Evolutionary conservation across 2,329 filamentous ascomycete species (phyloP).

Genomic region (Catunica adiposa): DNA sequence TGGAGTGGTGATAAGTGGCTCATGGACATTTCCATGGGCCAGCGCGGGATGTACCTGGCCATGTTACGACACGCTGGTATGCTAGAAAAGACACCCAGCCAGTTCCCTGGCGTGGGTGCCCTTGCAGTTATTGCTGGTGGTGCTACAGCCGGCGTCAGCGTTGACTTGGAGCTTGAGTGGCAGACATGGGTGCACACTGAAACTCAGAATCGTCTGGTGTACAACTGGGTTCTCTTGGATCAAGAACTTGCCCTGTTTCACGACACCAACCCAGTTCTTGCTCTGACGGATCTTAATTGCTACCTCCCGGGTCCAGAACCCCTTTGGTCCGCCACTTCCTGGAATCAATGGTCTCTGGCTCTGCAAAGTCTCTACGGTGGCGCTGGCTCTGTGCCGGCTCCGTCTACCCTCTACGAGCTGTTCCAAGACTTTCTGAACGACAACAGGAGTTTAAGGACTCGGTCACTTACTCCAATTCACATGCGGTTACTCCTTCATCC

Average conservation of each 20-base stretch:
- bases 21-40: slow-evolving; percentile 61
- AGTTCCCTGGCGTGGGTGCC: not conserved
- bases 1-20: slow-evolving; percentile 67
- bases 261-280: slow-evolving; percentile 44
- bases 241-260: slow-evolving; percentile 54
- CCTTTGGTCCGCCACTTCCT: slow-evolving; percentile 44
- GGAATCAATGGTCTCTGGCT: slow-evolving; percentile 40
- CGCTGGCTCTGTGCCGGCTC: slow-evolving; percentile 21
- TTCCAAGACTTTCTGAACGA: slow-evolving; percentile 54
- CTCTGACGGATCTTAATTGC: slow-evolving; percentile 46
- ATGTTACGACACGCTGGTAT: slow-evolving; percentile 57
- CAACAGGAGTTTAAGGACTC: slow-evolving; percentile 35
- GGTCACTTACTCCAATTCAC: slow-evolving; percentile 33
- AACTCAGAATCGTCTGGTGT: slow-evolving; percentile 48
- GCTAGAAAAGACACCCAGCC: slow-evolving; percentile 32
- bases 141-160: slow-evolving; percentile 4
- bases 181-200: slow-evolving; percentile 49
- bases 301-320: slow-evolving; percentile 45
- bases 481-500: slow-evolving; percentile 53
- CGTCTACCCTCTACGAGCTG: slow-evolving; percentile 44
- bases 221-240: slow-evolving; percentile 60
- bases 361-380: slow-evolving; percentile 44
- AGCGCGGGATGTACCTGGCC: slow-evolving; percentile 55
- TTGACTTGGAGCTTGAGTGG: slow-evolving; percentile 38
- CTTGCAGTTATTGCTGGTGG: not conserved